Evolutionary conservation across 2,329 filamentous ascomycete species (phyloP).

Genomic region (Thermochaetoides dissita): DNA sequence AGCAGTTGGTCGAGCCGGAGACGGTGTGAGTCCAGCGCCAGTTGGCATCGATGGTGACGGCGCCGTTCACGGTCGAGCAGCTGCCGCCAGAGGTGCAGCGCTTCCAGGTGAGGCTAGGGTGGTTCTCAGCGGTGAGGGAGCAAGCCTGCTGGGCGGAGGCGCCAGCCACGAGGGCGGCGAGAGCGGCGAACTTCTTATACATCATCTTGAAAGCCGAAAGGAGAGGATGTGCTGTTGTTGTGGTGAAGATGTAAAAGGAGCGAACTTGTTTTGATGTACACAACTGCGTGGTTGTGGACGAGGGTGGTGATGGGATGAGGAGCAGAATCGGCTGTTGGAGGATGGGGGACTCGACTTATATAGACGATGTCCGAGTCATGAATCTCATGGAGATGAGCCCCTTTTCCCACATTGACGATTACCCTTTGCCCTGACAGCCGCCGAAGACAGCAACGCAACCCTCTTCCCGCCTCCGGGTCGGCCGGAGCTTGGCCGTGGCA

Average conservation of each 20-base stretch:
- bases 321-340: slow-evolving; percentile 5
- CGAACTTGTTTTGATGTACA: slow-evolving; percentile 1
- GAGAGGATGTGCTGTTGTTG: neutral
- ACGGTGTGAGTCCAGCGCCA: slow-evolving; percentile 46
- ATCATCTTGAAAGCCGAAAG: slow-evolving; percentile 13
- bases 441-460: neutral
- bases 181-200: slow-evolving; percentile 20
- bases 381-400: neutral
- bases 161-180: slow-evolving; percentile 28
- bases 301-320: slow-evolving; percentile 5
- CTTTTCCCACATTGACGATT: too few relatives aligned
- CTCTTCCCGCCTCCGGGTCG: neutral
- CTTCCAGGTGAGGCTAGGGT: slow-evolving; percentile 39
- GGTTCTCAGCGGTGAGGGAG: slow-evolving; percentile 31
- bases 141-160: slow-evolving; percentile 38
- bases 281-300: slow-evolving; percentile 12
- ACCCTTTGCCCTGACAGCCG: too few relatives aligned
- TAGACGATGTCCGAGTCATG: slow-evolving; percentile 5
- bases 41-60: slow-evolving; percentile 44
- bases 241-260: neutral
- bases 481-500: neutral
- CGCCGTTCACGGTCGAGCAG: slow-evolving; percentile 35
- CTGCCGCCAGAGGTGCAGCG: slow-evolving; percentile 36
- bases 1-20: slow-evolving; percentile 38
- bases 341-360: slow-evolving; percentile 9